Evolutionary conservation across 495 filamentous ascomycete species (phyloP).

Genomic region (Aspergillus taichungensis): DNA sequence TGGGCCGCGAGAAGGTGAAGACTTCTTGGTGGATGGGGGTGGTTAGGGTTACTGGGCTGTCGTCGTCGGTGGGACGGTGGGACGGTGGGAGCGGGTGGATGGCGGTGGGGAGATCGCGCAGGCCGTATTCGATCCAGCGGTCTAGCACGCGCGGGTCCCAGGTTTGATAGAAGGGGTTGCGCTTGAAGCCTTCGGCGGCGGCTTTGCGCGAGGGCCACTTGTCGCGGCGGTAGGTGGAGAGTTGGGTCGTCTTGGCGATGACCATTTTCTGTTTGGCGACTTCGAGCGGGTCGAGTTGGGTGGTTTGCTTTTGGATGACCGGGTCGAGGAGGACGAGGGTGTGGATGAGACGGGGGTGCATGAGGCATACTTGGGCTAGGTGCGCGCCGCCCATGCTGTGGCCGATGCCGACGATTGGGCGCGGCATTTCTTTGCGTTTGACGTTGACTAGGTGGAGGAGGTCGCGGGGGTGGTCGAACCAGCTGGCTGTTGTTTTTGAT

Average conservation of each 20-base stretch:
- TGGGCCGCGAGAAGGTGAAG: conserved; percentile 51
- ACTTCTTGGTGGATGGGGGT: conserved; percentile 56
- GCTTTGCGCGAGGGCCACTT: conserved; percentile 57
- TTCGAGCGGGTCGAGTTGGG: conserved; percentile 25
- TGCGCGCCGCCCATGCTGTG: conserved; percentile 82
- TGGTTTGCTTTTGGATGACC: conserved; percentile 51
- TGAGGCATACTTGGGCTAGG: conserved; percentile 50
- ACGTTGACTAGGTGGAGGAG: conserved; percentile 79
- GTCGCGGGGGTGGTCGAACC: conserved; percentile 83
- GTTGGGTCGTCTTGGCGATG: conserved; percentile 37
- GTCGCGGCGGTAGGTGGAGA: conserved; percentile 58
- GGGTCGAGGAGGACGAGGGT: conserved; percentile 76
- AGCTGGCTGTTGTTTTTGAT: conserved; percentile 47
- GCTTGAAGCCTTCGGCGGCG: conserved; percentile 50
- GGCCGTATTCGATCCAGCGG: conserved; percentile 53
- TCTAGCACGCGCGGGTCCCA: conserved; percentile 71
- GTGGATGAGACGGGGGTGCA: conserved; percentile 76
- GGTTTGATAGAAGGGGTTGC: conserved; percentile 57
- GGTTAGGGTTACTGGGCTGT: conserved; percentile 45
- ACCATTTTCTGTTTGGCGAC: conserved; percentile 14
- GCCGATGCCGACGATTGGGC: conserved; percentile 81
- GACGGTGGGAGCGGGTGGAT: conserved; percentile 39
- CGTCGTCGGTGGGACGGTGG: conserved; percentile 9
- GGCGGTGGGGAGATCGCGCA: conserved; percentile 53
- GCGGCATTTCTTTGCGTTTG: conserved; percentile 74